Evolutionary conservation across 192 early-diverging fungal genomes (phyloP).

Genomic region (Umbelopsis vinacea): DNA sequence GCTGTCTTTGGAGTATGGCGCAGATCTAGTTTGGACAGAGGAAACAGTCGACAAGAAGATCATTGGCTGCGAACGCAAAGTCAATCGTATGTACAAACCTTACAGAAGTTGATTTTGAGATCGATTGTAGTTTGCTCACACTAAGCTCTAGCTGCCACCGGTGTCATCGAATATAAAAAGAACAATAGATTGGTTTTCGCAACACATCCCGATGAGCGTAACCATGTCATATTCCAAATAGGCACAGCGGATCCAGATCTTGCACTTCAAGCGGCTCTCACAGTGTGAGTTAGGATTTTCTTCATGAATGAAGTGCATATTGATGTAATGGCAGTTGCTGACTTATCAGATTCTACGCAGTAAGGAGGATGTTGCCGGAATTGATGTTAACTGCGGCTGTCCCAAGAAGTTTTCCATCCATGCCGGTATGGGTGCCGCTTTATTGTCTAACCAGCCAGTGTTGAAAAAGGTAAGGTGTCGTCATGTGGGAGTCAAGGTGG

Average conservation of each 20-base stretch:
- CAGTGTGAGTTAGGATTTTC: slow-evolving; percentile 64
- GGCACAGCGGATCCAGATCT: slow-evolving; percentile 88
- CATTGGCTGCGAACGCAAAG: slow-evolving; percentile 69
- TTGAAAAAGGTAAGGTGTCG: slow-evolving; percentile 62
- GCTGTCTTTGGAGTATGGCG: slow-evolving; percentile 85
- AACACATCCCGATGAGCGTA: slow-evolving; percentile 78
- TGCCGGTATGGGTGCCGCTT: slow-evolving; percentile 92
- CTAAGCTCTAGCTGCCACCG: slow-evolving; percentile 51
- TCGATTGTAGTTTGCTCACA: not conserved
- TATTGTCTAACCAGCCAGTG: slow-evolving; percentile 83
- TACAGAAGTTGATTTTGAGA: no score
- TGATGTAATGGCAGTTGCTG: not conserved
- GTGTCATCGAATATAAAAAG: slow-evolving; percentile 79
- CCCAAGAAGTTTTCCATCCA: slow-evolving; percentile 95
- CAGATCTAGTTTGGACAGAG: slow-evolving; percentile 90
- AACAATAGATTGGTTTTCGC: slow-evolving; percentile 67
- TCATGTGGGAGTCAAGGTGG: not conserved
- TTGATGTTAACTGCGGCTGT: slow-evolving; percentile 98
- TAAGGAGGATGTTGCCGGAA: slow-evolving; percentile 81
- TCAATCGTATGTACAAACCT: slow-evolving; percentile 61
- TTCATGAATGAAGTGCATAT: not conserved
- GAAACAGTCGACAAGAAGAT: slow-evolving; percentile 92
- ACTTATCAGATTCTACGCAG: slow-evolving; percentile 42
- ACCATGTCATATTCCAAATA: slow-evolving; percentile 86
- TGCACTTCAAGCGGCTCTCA: slow-evolving; percentile 84